These are phyloP conservation scores for Hyaloperonospora arabidopsidis DNA, from an alignment of 352 stramenopile genomes.

Conservation along the genomic window DNA sequence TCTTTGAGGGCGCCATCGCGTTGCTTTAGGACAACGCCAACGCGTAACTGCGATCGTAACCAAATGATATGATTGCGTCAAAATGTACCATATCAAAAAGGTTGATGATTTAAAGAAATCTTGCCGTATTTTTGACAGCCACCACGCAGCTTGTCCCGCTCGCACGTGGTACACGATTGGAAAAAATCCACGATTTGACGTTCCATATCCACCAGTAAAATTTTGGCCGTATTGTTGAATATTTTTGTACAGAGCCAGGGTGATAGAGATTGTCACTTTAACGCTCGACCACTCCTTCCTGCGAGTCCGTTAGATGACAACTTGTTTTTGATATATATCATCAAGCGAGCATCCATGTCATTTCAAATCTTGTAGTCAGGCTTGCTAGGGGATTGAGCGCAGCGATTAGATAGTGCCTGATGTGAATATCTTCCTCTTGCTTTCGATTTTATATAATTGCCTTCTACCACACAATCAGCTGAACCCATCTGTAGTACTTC, in stretches of 20 bases:
- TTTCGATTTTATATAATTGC: too few relatives aligned
- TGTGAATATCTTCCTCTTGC: background rate
- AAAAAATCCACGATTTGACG: background rate
- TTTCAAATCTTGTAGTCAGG: background rate
- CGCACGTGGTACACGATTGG: background rate
- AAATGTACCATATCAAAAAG: background rate
- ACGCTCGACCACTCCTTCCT: background rate
- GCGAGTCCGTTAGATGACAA: background rate
- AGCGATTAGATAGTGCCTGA: background rate
- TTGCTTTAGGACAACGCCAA: background rate
- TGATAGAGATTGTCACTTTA: background rate
- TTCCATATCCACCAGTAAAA: background rate
- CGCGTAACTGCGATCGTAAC: background rate
- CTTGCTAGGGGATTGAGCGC: background rate
- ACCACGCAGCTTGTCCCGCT: background rate
- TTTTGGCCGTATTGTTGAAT: background rate
- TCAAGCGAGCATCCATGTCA: background rate
- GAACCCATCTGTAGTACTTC: too few relatives aligned
- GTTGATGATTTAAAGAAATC: background rate
- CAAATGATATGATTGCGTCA: background rate
- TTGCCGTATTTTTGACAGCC: background rate
- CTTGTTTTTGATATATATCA: background rate
- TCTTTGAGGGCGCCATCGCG: background rate
- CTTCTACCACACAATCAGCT: too few relatives aligned
- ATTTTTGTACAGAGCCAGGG: background rate